Percentiles rank a stretch among this genome's conserved stretches.
These are phyloP conservation scores for Trichoderma citrinoviride DNA, from an alignment of 2,329 filamentous ascomycete genomes.

Conservation along the genomic window DNA sequence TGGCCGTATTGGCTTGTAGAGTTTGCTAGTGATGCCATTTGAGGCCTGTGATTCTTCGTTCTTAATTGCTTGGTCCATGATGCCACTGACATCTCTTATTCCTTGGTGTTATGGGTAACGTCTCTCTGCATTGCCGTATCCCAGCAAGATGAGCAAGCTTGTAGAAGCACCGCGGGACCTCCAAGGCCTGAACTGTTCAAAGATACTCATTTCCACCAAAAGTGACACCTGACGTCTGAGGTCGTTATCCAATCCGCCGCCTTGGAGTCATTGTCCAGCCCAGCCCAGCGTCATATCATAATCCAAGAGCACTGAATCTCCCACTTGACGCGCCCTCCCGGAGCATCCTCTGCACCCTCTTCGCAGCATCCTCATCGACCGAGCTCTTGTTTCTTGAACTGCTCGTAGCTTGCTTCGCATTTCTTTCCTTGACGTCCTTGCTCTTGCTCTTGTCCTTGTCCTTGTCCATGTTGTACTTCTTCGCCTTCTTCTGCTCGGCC, in stretches of 20 bases:
- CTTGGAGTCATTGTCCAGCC: not conserved
- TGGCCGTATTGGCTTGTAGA: not conserved
- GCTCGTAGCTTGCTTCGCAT: conserved; percentile 5
- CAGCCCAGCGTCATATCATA: conserved; percentile 27
- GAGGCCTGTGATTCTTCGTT: too few relatives aligned
- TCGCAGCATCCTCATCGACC: conserved; percentile 11
- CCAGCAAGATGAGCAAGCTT: too few relatives aligned
- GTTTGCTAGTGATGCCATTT: not conserved
- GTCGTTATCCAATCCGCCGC: not conserved
- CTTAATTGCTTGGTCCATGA: not conserved
- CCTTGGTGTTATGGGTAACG: too few relatives aligned
- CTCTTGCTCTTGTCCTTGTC: conserved; percentile 26
- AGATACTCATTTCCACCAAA: not conserved
- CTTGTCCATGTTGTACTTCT: conserved; percentile 14
- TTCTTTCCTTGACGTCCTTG: not conserved
- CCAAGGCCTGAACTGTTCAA: too few relatives aligned
- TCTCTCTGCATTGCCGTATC: too few relatives aligned
- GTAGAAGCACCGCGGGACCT: too few relatives aligned
- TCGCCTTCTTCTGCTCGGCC: conserved; percentile 23
- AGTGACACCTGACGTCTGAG: not conserved
- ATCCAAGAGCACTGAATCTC: conserved; percentile 37
- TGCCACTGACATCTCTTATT: too few relatives aligned
- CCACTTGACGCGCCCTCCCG: conserved; percentile 32
- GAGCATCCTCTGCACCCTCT: conserved; percentile 31
- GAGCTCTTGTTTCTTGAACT: not conserved